Evolutionary conservation across 495 filamentous ascomycete genomes (phyloP), one percentile per base, ranked within the genome.

Genomic region (Penicillium paradoxum): DNA sequence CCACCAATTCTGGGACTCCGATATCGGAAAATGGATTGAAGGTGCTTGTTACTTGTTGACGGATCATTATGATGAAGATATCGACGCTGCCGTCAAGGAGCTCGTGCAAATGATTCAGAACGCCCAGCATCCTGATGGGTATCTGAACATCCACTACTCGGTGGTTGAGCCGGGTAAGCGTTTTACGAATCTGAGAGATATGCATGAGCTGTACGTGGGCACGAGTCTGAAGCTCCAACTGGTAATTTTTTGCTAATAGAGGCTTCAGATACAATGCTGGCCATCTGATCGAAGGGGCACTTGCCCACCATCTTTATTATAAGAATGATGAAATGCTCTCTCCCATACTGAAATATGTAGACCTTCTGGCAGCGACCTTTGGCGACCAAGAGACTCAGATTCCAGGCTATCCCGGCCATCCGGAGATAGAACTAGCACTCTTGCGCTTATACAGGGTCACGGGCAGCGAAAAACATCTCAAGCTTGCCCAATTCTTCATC

Each of bases 1-100:
- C 29, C 78, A 79, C 39, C 65, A 78, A 36, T 83, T 82, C 51
- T 84, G 78, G 79, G 81, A 83, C 53, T 80, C 77, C 25, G 81
- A 83, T 61, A 67, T 83, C 11, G 79, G 75, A 5, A 83, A 83
- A 59, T 82, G 79, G 76, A 77, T 83, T 37, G 81, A 83, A 63
- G 79, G 77, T 6, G 80, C 81, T 2, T 82, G 77, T 53, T 83
- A 83, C 40, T 71, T 83, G 48, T 63, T 81, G 9, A 53, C 54
- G n/a, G 68, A 75, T 47, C 51, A 75, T 8, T 63, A 76, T 17
- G 66, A 76, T 51, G 59, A 55, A 0, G 73, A 75, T 45, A 65
- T 84, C 36, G 74, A 80, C 49, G 66, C 55, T 0, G 79, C 79
- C 6, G 74, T 85, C 6, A 58, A 72, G 24, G 79, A 84, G 53